Percentiles rank a stretch among this genome's conserved stretches.
Conservation (phyloP, 73 alveolate species). For the Symbiodinium pilosum region DNA sequence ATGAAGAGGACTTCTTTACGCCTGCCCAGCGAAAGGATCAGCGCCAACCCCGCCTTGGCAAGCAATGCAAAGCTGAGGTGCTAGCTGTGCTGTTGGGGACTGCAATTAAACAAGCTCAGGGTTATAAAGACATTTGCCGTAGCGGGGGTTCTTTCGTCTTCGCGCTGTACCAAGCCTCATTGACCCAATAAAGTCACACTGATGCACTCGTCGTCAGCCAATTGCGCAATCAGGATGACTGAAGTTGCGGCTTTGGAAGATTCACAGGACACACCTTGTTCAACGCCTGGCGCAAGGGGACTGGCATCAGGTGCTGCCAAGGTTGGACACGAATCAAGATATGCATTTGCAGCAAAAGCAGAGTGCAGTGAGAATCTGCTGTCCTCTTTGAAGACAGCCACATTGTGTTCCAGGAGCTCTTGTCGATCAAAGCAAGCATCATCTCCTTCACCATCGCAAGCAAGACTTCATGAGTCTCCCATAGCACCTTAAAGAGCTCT, state of each 20-base stretch:
- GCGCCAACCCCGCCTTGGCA: conserved; percentile 12
- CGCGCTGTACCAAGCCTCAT: too few relatives aligned
- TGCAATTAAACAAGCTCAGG: too few relatives aligned
- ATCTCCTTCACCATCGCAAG: not conserved
- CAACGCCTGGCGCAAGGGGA: not conserved
- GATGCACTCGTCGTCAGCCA: too few relatives aligned
- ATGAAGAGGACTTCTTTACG: too few relatives aligned
- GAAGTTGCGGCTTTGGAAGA: conserved; percentile 15
- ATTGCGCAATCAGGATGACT: not conserved
- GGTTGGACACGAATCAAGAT: not conserved
- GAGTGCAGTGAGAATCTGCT: not conserved
- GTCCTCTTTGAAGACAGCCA: conserved; percentile 83
- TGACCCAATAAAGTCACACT: too few relatives aligned
- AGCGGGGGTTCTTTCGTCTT: too few relatives aligned
- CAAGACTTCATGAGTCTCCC: too few relatives aligned
- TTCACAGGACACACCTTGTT: not conserved
- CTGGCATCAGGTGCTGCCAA: not conserved
- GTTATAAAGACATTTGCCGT: too few relatives aligned
- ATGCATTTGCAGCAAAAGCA: not conserved
- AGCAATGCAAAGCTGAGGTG: too few relatives aligned
- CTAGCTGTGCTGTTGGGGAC: too few relatives aligned
- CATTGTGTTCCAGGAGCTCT: conserved; percentile 80
- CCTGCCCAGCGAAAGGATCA: not conserved
- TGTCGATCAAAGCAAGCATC: conserved; percentile 63
- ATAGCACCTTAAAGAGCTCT: too few relatives aligned